Evolutionary conservation across 2,329 filamentous ascomycete genomes (phyloP), one percentile per base, ranked within the genome.

Genomic region (Elsinoe arachidis): DNA sequence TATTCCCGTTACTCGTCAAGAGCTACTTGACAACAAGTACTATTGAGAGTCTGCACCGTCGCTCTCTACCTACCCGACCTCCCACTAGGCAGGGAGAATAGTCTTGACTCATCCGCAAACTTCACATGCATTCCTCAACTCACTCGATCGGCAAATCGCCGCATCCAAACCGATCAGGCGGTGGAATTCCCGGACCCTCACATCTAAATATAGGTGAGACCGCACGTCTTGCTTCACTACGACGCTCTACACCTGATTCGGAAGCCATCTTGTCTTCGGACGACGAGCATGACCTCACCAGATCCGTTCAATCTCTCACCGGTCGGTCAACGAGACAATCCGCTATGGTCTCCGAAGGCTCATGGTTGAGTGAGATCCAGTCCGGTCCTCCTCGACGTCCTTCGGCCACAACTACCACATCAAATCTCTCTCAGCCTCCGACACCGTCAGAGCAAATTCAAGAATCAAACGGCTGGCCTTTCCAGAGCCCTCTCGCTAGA

Each of bases 211-310:
- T 56, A 3, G 54, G 30, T 11, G 54, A 56, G 41, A 49, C 54
- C 6, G 26, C 54, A 9, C 54, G 54, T 38, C 54, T 56, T 21
- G 39, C 54, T 23, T 56, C 54, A 38, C 43, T 56, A 57, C 83
- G 91, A 65, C 87, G 88, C 56, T 90, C 90, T 6, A 96, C 92
- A 1, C 92, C 92, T 19, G 93, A 97, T 69, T 96, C 91, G 2
- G 92, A 97, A 69, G 92, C 89, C 54, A 76, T 97, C 59, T 90
- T 87, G 55, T 97, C 92, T 63, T 96, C 91, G 11, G 93, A 97
- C 70, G 93, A 97, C 70, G 93, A 99, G 71, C 80, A 77, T 58
- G 87, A 96, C 60, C 79, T 83, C 64, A 30, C 81, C 63, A 78
- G 68, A 59, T 61, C 64, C 64, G 63, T 69, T 71, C 68, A 65